Evolutionary conservation across 2,329 filamentous ascomycete genomes (phyloP).

Genomic region (Paecilomyces niveus): DNA sequence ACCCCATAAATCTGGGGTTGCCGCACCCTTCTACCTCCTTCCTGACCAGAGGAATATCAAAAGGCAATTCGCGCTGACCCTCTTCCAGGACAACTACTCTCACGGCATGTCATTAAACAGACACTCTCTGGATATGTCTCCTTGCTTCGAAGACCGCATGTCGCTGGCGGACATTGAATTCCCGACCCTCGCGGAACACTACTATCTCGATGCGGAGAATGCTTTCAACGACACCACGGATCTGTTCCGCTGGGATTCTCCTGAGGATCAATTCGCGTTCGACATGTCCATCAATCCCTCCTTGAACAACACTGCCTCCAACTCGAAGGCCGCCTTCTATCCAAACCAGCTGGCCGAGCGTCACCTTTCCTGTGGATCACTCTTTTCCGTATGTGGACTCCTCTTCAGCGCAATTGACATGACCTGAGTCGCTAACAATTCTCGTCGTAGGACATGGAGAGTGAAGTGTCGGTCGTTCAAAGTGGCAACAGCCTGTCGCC

Average conservation of each 20-base stretch:
- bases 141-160: background rate
- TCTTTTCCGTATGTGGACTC: background rate
- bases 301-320: background rate
- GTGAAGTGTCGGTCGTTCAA: background rate
- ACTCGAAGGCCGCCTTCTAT: background rate
- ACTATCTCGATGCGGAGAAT: background rate
- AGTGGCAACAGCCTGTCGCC: background rate
- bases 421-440: background rate
- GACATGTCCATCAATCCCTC: background rate
- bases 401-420: background rate
- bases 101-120: background rate
- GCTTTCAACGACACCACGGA: background rate
- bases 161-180: background rate
- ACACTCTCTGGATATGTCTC: background rate
- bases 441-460: background rate
- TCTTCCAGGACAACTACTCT: background rate
- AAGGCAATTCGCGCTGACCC: background rate
- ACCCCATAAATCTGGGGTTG: background rate
- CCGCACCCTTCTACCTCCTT: background rate
- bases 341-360: background rate
- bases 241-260: background rate
- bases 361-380: background rate
- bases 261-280: background rate
- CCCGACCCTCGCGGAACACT: background rate
- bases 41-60: background rate